Evolutionary conservation across 495 filamentous ascomycete species (phyloP).

Genomic region (Penicillium silybi): DNA sequence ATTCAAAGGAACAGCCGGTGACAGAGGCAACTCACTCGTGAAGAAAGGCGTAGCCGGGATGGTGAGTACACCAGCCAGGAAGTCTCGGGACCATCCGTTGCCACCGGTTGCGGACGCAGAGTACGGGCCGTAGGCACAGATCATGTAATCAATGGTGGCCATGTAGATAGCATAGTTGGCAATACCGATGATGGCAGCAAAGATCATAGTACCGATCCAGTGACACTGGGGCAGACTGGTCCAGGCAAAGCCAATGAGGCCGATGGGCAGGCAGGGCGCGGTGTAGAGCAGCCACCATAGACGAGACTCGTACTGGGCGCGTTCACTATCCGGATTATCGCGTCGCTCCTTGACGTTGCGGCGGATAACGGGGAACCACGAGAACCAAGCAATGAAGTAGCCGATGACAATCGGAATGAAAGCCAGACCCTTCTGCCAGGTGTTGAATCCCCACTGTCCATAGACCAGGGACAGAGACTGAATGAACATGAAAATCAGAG

Average conservation of each 20-base stretch:
- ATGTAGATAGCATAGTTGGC: slow-evolving; percentile 71
- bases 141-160: slow-evolving; percentile 75
- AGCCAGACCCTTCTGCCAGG: slow-evolving; percentile 46
- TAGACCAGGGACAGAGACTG: slow-evolving; percentile 59
- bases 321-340: slow-evolving; percentile 49
- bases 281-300: slow-evolving; percentile 57
- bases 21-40: slow-evolving; percentile 35
- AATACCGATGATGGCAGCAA: slow-evolving; percentile 60
- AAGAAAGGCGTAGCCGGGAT: slow-evolving; percentile 71
- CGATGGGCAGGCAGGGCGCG: slow-evolving; percentile 55
- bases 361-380: slow-evolving; percentile 51
- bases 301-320: slow-evolving; percentile 57
- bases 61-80: slow-evolving; percentile 76
- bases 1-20: not conserved
- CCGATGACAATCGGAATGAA: slow-evolving; percentile 59
- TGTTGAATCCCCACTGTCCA: slow-evolving; percentile 53
- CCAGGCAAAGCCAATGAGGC: slow-evolving; percentile 63
- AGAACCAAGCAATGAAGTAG: slow-evolving; percentile 55
- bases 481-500: slow-evolving; percentile 65
- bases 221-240: slow-evolving; percentile 54
- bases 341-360: slow-evolving; percentile 47
- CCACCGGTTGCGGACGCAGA: slow-evolving; percentile 69
- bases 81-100: slow-evolving; percentile 73
- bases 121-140: slow-evolving; percentile 67
- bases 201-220: slow-evolving; percentile 65